phyloP scores from a whole-genome alignment of 2,329 filamentous ascomycete species.

The Colletotrichum viniferum region DNA sequence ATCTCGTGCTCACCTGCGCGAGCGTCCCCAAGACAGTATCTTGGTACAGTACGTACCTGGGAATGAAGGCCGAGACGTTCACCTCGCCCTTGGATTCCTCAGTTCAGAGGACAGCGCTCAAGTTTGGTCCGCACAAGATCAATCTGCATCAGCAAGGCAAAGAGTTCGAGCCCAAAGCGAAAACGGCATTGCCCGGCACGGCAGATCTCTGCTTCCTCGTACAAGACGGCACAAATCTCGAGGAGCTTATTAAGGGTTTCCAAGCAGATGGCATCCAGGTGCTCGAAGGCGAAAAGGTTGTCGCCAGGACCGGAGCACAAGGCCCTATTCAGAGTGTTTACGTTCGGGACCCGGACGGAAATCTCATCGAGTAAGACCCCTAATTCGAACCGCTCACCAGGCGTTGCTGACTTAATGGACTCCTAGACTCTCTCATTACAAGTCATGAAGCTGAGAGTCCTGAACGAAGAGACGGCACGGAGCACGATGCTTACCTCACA shows the following conservation, averaged over 20 bases:
- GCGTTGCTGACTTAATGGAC: not conserved
- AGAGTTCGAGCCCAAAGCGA: slow-evolving; percentile 66
- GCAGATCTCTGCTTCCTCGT: slow-evolving; percentile 66
- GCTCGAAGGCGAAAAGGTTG: slow-evolving; percentile 54
- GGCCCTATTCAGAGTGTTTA: slow-evolving; percentile 63
- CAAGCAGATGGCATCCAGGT: slow-evolving; percentile 49
- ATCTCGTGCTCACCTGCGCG: slow-evolving; percentile 63
- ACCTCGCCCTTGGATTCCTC: slow-evolving; percentile 40
- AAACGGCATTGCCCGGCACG: slow-evolving; percentile 56
- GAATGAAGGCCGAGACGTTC: slow-evolving; percentile 61
- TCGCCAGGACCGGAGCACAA: slow-evolving; percentile 59
- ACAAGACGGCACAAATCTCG: slow-evolving; percentile 47
- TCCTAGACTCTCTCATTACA: not conserved
- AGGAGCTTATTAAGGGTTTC: slow-evolving; percentile 46
- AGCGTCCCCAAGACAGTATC: slow-evolving; percentile 51
- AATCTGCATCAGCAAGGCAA: slow-evolving; percentile 63
- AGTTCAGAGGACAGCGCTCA: slow-evolving; percentile 52
- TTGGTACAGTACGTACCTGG: slow-evolving; percentile 61
- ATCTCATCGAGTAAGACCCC: slow-evolving; percentile 61
- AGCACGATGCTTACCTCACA: not conserved
- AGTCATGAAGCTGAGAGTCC: not conserved
- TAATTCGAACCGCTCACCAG: not conserved
- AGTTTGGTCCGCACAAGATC: slow-evolving; percentile 64
- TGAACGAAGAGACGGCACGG: not conserved
- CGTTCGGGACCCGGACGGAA: slow-evolving; percentile 65